These are phyloP conservation scores for Brassica balearica DNA, from an alignment of 441 rosid genomes.

Conservation along the genomic window DNA sequence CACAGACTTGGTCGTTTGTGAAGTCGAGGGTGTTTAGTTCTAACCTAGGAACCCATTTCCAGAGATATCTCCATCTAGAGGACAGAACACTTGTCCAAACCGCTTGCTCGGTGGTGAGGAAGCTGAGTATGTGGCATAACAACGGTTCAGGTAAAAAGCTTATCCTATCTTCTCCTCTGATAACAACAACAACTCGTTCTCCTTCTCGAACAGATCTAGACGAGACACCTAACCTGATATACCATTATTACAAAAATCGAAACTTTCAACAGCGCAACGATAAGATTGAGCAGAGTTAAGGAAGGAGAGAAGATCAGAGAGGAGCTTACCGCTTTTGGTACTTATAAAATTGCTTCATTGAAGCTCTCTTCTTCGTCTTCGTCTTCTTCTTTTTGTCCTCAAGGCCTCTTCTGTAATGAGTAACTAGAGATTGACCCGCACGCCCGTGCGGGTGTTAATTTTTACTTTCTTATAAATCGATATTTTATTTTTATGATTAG, in stretches of 20 bases:
- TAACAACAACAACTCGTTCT: neutral
- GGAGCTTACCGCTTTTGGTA: too few species aligned
- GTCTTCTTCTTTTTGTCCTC: too few species aligned
- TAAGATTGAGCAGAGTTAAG: too few species aligned
- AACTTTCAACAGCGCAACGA: too few species aligned
- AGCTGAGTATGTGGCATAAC: neutral
- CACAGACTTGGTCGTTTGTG: neutral
- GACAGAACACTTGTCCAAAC: neutral
- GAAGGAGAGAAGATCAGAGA: too few species aligned
- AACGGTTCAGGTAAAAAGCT: conserved; percentile 17
- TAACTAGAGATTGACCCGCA: too few species aligned
- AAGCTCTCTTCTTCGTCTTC: too few species aligned
- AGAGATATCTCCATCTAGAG: neutral
- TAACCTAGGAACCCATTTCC: neutral
- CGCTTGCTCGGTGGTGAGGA: neutral
- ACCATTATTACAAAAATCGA: neutral
- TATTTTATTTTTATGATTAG: too few species aligned
- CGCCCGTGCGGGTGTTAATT: too few species aligned
- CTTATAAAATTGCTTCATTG: too few species aligned
- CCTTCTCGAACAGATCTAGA: neutral
- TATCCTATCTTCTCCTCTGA: conserved; percentile 17
- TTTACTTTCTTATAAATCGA: too few species aligned
- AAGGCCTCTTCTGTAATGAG: too few species aligned
- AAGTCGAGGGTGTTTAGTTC: neutral
- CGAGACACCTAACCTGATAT: neutral